Percentiles rank a stretch among this genome's conserved stretches.
These are phyloP conservation scores for Plasmodium ovale DNA, from an alignment of 169 alveolate genomes.

Conservation along the genomic window DNA sequence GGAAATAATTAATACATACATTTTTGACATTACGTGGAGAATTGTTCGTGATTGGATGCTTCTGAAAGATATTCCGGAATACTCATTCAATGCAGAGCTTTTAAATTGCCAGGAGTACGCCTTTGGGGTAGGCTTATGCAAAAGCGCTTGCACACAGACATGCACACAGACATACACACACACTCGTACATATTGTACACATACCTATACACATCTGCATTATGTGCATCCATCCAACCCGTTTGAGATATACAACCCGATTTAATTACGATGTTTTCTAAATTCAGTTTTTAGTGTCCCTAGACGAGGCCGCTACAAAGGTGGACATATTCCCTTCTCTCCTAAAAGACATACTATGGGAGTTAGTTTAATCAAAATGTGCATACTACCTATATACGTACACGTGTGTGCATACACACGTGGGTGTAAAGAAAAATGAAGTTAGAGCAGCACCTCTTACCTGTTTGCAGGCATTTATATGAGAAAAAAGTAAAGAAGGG, in stretches of 20 bases:
- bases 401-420: not conserved
- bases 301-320: conserved; percentile 64
- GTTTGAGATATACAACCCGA: not conserved
- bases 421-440: not conserved
- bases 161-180: no score
- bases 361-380: conserved; percentile 21
- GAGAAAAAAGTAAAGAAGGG: conserved; percentile 59
- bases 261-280: not conserved
- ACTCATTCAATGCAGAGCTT: conserved; percentile 61
- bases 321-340: conserved; percentile 64
- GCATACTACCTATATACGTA: conserved; percentile 2
- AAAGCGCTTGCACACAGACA: no score
- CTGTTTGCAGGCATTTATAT: conserved; percentile 48
- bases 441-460: not conserved
- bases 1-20: conserved; percentile 79
- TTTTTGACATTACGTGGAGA: conserved; percentile 77
- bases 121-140: conserved; percentile 40
- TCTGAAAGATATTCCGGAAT: conserved; percentile 74
- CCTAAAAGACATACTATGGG: conserved; percentile 65
- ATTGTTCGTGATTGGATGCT: conserved; percentile 83
- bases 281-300: conserved; percentile 53
- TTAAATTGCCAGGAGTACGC: conserved; percentile 74
- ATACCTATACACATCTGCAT: not conserved
- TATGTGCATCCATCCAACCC: no score
- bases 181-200: no score